phyloP scores from a whole-genome alignment of 139 green algal genomes.

The Marvania coccoides region DNA sequence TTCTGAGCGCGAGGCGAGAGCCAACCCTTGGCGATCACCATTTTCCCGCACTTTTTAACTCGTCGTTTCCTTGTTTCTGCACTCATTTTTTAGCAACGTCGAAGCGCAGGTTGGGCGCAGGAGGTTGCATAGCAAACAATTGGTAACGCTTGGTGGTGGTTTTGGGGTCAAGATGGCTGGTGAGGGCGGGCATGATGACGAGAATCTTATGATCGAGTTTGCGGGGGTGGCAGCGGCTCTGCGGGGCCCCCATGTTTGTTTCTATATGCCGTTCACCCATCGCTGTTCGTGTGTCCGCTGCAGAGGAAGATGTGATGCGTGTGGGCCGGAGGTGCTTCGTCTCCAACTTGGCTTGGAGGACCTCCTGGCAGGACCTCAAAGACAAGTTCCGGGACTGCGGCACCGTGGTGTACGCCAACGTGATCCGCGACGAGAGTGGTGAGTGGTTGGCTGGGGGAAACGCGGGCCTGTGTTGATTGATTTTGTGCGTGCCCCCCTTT shows the following conservation, averaged over 20 bases:
- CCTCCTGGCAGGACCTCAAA: slow-evolving; percentile 85
- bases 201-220: neutral
- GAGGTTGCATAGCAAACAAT: neutral
- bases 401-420: slow-evolving; percentile 85
- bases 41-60: neutral
- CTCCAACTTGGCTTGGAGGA: slow-evolving; percentile 81
- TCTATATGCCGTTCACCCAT: too few species aligned
- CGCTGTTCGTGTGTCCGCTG: neutral
- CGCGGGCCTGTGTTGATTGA: neutral
- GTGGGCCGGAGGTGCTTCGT: slow-evolving; percentile 56
- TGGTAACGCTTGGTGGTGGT: neutral
- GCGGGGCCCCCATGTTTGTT: neutral
- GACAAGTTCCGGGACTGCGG: slow-evolving; percentile 82
- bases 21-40: too few species aligned
- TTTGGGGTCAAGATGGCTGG: neutral
- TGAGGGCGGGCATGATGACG: neutral
- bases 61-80: too few species aligned
- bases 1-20: too few species aligned
- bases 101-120: neutral
- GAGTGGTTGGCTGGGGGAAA: slow-evolving; percentile 3
- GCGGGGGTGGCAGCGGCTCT: neutral
- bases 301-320: slow-evolving; percentile 25
- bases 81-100: neutral
- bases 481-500: neutral
- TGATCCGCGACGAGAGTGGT: slow-evolving; percentile 77